phyloP scores from a whole-genome alignment of 306 rosid genomes.

The Trifolium pratense region DNA sequence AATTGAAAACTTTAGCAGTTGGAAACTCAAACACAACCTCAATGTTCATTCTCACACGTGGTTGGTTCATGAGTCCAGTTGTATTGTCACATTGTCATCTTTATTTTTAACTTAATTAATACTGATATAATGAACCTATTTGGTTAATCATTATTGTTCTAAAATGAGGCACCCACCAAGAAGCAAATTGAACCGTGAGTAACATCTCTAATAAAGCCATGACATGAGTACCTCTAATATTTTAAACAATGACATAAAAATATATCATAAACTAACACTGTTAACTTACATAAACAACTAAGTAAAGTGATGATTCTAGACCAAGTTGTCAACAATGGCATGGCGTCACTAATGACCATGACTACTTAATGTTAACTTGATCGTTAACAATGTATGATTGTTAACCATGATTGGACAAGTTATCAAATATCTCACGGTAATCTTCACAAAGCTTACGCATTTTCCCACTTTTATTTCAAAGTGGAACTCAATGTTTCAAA shows the following conservation, averaged over 20 bases:
- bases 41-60: no score
- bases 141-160: no score
- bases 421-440: constrained; percentile 5
- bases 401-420: constrained; percentile 27
- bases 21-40: no score
- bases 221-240: background rate
- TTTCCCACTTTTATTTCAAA: constrained; percentile 34
- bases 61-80: no score
- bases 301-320: background rate
- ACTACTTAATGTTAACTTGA: constrained; percentile 22
- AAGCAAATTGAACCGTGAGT: constrained; percentile 12
- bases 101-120: no score
- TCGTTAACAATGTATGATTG: constrained; percentile 1
- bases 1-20: no score
- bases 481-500: constrained; percentile 49
- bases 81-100: no score
- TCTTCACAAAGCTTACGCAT: constrained; percentile 33
- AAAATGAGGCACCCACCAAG: background rate
- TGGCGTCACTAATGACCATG: constrained; percentile 20
- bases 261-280: background rate
- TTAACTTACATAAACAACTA: background rate
- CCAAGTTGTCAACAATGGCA: constrained; percentile 17
- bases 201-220: background rate
- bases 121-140: background rate
- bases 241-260: background rate